Evolutionary conservation across 768 basidiomycete genomes (phyloP).

Genomic region (Tulasnella sp.): DNA sequence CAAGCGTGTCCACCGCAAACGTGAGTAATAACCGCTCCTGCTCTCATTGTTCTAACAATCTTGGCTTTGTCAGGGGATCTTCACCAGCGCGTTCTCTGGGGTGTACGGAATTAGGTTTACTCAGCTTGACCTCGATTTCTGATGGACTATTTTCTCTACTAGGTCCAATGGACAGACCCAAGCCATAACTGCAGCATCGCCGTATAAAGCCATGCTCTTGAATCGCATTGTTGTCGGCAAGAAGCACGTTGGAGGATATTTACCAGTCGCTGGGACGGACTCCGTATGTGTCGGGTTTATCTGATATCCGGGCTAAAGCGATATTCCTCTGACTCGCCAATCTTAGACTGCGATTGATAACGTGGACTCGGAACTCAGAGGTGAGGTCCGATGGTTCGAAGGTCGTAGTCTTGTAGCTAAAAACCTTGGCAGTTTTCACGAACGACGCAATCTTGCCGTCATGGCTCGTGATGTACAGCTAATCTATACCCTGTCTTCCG

Average conservation of each 20-base stretch:
- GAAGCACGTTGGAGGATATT: neutral
- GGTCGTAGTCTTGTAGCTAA: constrained; percentile 64
- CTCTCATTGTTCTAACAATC: constrained; percentile 20
- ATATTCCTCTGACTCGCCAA: neutral
- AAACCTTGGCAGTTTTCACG: constrained; percentile 51
- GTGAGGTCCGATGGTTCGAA: constrained; percentile 30
- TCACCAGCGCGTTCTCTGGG: neutral
- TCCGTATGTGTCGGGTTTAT: neutral
- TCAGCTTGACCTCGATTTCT: constrained; percentile 27
- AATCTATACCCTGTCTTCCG: neutral
- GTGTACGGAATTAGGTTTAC: constrained; percentile 47
- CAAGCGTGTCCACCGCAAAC: neutral
- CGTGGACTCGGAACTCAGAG: neutral
- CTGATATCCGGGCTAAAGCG: neutral
- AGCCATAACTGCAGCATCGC: neutral
- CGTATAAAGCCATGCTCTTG: constrained; percentile 15
- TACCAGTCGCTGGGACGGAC: neutral
- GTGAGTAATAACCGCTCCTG: neutral
- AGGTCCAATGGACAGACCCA: constrained; percentile 7
- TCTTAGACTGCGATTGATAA: neutral
- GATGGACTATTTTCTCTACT: neutral
- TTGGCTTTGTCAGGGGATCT: neutral
- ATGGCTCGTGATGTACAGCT: constrained; percentile 61
- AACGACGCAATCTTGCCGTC: constrained; percentile 71
- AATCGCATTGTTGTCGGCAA: constrained; percentile 9